A percentile compares a stretch with the other conserved stretches of the same genome.
phyloP scores from a whole-genome alignment of 805 yeast species.

The Candida ortonii region DNA sequence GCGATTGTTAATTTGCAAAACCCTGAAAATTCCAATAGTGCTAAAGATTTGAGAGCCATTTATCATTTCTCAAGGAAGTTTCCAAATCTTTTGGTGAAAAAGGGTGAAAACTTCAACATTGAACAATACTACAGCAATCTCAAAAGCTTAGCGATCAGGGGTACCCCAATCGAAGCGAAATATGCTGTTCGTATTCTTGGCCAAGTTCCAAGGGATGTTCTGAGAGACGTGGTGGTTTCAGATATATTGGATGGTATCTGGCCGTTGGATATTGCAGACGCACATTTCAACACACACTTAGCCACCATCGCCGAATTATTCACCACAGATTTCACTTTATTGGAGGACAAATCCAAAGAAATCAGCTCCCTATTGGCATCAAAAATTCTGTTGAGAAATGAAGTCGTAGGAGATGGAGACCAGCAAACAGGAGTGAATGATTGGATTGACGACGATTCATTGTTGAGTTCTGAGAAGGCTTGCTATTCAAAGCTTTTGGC shows the following conservation, averaged over 20 bases:
- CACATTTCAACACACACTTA: slow-evolving; percentile 51
- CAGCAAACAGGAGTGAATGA: slow-evolving; percentile 34
- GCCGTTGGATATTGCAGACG: slow-evolving; percentile 45
- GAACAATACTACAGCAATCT: slow-evolving; percentile 44
- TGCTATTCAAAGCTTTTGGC: slow-evolving; percentile 36
- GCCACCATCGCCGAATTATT: slow-evolving; percentile 61
- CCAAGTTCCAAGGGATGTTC: slow-evolving; percentile 34
- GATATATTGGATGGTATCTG: slow-evolving; percentile 41
- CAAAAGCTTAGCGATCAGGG: slow-evolving; percentile 44
- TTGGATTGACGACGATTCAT: slow-evolving; percentile 30
- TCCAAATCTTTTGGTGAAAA: slow-evolving; percentile 36
- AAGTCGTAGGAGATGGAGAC: slow-evolving; percentile 44
- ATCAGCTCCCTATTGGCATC: slow-evolving; percentile 60
- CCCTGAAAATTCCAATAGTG: slow-evolving; percentile 17
- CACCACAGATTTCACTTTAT: slow-evolving; percentile 41
- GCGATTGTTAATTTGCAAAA: slow-evolving; percentile 6
- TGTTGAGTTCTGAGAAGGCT: slow-evolving; percentile 7
- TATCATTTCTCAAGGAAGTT: slow-evolving; percentile 55
- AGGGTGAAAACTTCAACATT: slow-evolving; percentile 32
- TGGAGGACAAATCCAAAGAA: slow-evolving; percentile 52
- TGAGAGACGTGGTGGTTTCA: slow-evolving; percentile 38
- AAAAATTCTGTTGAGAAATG: slow-evolving; percentile 56
- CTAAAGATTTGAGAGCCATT: slow-evolving; percentile 53
- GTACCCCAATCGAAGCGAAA: slow-evolving; percentile 60
- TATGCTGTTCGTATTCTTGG: slow-evolving; percentile 60